Evolutionary conservation across 306 rosid genomes (phyloP), one percentile per base, ranked within the genome.

Genomic region (Leucaena leucocephala): DNA sequence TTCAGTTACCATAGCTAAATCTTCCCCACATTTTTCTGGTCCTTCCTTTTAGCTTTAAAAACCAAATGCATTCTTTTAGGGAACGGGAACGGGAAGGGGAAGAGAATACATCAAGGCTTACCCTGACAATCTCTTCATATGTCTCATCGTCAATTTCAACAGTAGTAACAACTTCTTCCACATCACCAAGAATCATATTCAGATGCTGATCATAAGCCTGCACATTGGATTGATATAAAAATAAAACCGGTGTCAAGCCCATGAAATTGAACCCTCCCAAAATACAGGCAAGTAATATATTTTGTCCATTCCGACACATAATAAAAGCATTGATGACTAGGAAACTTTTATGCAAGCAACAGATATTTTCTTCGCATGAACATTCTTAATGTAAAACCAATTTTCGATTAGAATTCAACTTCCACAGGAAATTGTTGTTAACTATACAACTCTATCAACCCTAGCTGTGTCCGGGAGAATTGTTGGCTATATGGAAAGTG

Each of bases 111-210:
- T 58, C 2, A 72, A 12, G 69, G 84, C 93, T 76, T 91, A 96
- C 99, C 94, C 99, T 91, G 67, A 96, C 98, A 79, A 96, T 96
- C 86, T 96, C 99, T 93, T 96, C 99, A 65, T 96, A 96, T 5
- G 99, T 96, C 81, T 96, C 99, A 74, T 96, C 99, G 67, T 96
- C 99, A 11, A 96, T 96, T 85, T 96, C 99, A 8, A 96, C 96
- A 9, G 97, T 86, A 8, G 99, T 96, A 76, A 96, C 96, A 22
- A 90, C 44, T 86, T 96, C 99, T 80, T 96, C 99, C 33, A 96
- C 99, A 84, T 96, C 99, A 45, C 99, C 99, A n/a, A 96, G 99
- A 86, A 96, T 96, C 99, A 96, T 96, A 85, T 96, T 96, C 66
- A 96, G 92, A 86, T 96, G 99, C 75, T 96, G 99, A 89, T 96